Evolutionary conservation across 208 protist genomes (phyloP).

Genomic region (Trypanosoma scelopori): DNA sequence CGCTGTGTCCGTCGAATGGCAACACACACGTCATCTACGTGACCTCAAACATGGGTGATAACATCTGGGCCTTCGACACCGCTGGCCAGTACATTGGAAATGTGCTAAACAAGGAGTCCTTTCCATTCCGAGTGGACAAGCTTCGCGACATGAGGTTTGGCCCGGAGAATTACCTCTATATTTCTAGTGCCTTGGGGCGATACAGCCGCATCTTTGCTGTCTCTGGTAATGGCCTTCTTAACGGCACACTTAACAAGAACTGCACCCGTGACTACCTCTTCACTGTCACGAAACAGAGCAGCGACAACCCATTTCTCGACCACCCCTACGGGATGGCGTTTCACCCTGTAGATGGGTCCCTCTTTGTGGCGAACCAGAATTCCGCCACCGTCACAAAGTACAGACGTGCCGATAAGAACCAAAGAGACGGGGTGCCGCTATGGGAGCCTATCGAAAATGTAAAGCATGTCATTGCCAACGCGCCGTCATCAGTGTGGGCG

Average conservation of each 20-base stretch:
- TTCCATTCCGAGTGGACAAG: conserved; percentile 80
- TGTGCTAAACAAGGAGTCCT: conserved; percentile 65
- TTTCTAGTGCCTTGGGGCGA: conserved; percentile 75
- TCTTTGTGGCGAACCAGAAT: conserved; percentile 90
- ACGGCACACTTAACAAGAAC: conserved; percentile 59
- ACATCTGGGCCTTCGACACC: conserved; percentile 89
- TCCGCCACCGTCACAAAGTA: conserved; percentile 80
- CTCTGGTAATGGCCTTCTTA: conserved; percentile 86
- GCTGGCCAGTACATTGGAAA: conserved; percentile 73
- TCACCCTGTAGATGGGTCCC: conserved; percentile 57
- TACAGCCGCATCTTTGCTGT: conserved; percentile 88
- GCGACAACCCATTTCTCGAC: conserved; percentile 75
- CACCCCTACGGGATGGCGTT: conserved; percentile 88
- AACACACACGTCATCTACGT: conserved; percentile 87
- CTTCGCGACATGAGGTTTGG: conserved; percentile 84
- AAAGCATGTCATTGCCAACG: conserved; percentile 31
- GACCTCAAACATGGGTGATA: conserved; percentile 86
- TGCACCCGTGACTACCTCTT: conserved; percentile 87
- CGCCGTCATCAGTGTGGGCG: conserved; percentile 24
- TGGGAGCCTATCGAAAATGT: conserved; percentile 56
- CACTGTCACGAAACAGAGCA: conserved; percentile 56
- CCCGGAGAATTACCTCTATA: conserved; percentile 78
- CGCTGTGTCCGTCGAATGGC: conserved; percentile 78
- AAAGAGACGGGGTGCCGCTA: conserved; percentile 10
- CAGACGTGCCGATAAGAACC: conserved; percentile 29